Evolutionary conservation across 306 rosid genomes (phyloP).

Genomic region (Vicia faba): DNA sequence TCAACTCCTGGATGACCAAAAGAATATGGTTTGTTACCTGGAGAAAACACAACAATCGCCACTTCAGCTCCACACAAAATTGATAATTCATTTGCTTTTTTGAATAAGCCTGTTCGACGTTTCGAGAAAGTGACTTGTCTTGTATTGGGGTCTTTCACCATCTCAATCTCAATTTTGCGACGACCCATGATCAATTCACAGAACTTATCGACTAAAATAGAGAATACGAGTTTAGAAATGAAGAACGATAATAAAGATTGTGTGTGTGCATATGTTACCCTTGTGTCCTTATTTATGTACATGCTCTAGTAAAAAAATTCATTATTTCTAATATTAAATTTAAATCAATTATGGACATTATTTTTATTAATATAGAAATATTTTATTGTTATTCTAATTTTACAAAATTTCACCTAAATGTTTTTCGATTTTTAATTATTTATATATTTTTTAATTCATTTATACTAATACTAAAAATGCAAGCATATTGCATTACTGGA

Average conservation of each 20-base stretch:
- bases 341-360: constrained; percentile 6
- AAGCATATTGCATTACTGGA: neutral
- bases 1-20: constrained; percentile 27
- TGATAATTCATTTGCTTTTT: constrained; percentile 15
- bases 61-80: constrained; percentile 22
- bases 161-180: constrained; percentile 9
- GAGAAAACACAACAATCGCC: constrained; percentile 28
- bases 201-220: neutral
- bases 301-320: neutral
- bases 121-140: constrained; percentile 26
- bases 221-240: neutral
- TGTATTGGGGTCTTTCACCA: constrained; percentile 27
- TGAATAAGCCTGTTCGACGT: constrained; percentile 24
- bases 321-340: constrained; percentile 18
- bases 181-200: constrained; percentile 18
- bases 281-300: neutral
- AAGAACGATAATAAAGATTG: too few species aligned
- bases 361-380: neutral
- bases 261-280: neutral
- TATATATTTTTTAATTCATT: neutral
- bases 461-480: neutral
- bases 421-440: neutral
- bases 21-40: constrained; percentile 11
- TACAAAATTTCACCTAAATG: neutral
- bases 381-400: neutral